Evolutionary conservation across 257 asterid genomes (phyloP).

Genomic region (Marsdenia floribunda): DNA sequence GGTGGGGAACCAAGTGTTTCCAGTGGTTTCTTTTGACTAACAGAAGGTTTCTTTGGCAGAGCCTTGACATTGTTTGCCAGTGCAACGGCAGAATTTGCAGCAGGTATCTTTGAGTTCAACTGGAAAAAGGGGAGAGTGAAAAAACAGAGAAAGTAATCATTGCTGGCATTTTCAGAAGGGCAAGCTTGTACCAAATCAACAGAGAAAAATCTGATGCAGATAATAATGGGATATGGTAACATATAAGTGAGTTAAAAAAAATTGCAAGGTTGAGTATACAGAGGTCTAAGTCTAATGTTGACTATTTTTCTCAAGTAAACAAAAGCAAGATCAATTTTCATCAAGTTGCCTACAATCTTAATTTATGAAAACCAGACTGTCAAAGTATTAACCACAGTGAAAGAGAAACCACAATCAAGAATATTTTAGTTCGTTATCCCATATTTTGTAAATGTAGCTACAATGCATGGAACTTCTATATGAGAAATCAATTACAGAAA

Average conservation of each 20-base stretch:
- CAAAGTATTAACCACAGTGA: neutral
- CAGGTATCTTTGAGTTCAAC: slow-evolving; percentile 52
- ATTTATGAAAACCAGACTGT: neutral
- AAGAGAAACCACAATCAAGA: neutral
- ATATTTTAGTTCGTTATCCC: neutral
- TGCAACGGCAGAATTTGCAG: slow-evolving; percentile 43
- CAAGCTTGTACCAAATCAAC: neutral
- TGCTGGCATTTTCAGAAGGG: neutral
- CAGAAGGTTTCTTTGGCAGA: slow-evolving; percentile 50
- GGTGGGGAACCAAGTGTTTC: slow-evolving; percentile 76
- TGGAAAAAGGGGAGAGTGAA: slow-evolving; percentile 24
- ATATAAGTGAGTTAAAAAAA: neutral
- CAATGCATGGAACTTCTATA: neutral
- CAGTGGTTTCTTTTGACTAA: slow-evolving; percentile 82
- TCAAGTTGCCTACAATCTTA: neutral
- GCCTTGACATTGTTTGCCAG: slow-evolving; percentile 51
- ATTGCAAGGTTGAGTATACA: neutral
- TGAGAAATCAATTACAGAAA: neutral
- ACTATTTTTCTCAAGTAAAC: neutral
- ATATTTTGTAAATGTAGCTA: neutral
- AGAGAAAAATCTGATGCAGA: neutral
- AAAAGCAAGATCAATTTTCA: neutral
- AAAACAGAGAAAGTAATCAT: slow-evolving; percentile 7
- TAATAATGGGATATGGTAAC: too few relatives aligned
- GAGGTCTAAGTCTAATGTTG: neutral